Base-by-base conservation (phyloP, 75 land plant species). In the Sequoia sempervirens region DNA sequence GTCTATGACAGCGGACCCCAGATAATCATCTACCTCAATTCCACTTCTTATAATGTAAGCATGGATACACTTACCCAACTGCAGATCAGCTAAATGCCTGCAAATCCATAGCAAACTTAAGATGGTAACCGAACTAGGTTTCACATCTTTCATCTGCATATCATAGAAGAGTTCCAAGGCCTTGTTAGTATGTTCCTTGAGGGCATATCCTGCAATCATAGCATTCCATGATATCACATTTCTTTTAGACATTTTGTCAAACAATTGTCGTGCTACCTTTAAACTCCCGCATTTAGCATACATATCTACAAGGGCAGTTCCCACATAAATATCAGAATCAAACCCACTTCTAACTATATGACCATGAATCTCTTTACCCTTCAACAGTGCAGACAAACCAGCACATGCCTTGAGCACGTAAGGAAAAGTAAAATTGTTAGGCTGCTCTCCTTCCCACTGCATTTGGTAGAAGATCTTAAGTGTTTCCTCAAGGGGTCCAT, bases 191-290 rank as follows among this genome's bases (percentile, higher is more conserved):
- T 26, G 28, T 66, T 58, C 81, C 13, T 36, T 30, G 12, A 75
- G 84, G 9, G 38, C 79, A 69, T 83, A 83, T 75, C 84, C 84
- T 30, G 75, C 81, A 83, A 83, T 83, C 78, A 83, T 73, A 37
- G 84, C 84, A 83, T 58, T 83, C 84, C 84, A 83, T n/a, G 84
- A 78, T 28, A 83, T 82, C 73, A 74, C 28, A 43, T 83, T 43
- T 83, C 66, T 78, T 23, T 68, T 50, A 78, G 79, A 43, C 84
- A 83, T 64, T 43, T 75, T 73, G 26, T 83, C 82, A 69, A 83
- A 69, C 28, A 83, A 40, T 43, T 83, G 56, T 38, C 78, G 82
- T 26, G 84, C 82, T 80, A 28, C 11, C 3, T n/a, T 50, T 69
- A 72, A 68, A 43, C 37, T 66, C 66, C 43, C 82, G 12, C 78